Evolutionary conservation across 768 basidiomycete genomes (phyloP).

Genomic region (Tulasnella sp.): DNA sequence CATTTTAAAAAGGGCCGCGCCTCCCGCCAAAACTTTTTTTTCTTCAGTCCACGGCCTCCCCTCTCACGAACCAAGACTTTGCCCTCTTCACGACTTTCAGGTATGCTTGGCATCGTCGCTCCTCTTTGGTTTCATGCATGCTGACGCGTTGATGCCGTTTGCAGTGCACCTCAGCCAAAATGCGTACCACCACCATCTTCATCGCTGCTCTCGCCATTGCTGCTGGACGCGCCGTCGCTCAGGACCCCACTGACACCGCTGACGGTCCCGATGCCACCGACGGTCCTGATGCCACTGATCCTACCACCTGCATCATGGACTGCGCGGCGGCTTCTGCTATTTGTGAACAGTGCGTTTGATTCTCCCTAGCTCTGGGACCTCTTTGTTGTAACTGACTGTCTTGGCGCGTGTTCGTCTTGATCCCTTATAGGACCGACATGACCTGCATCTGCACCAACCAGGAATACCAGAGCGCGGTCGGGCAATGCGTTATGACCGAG

Average conservation of each 20-base stretch:
- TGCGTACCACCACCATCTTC: background rate
- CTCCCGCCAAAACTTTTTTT: background rate
- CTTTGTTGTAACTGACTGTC: background rate
- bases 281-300: too few species aligned
- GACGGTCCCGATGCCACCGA: background rate
- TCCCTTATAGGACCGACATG: background rate
- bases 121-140: background rate
- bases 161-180: background rate
- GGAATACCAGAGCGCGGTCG: background rate
- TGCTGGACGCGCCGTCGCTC: background rate
- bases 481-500: background rate
- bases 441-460: background rate
- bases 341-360: background rate
- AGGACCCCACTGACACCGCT: background rate
- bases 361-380: background rate
- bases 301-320: background rate
- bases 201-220: background rate
- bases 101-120: background rate
- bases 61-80: background rate
- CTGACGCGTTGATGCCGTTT: background rate
- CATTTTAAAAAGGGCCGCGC: background rate
- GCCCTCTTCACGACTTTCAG: background rate
- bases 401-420: too few species aligned
- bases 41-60: background rate
- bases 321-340: background rate